These are phyloP conservation scores for Umbelopsis sp. DNA, from an alignment of 192 early-diverging fungal species.

Conservation along the genomic window DNA sequence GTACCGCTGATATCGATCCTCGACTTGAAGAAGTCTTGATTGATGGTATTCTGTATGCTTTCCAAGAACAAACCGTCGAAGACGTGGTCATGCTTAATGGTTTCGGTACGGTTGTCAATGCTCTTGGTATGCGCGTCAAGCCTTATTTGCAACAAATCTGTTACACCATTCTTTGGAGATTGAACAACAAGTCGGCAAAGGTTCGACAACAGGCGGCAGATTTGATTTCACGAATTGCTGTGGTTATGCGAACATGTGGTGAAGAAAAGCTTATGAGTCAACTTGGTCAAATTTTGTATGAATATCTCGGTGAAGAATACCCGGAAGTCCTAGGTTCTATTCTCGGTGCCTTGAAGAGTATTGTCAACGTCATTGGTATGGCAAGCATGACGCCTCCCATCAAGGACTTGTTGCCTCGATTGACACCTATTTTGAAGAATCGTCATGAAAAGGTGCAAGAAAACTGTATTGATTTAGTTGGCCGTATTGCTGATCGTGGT, in stretches of 20 bases:
- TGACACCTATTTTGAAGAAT: conserved; percentile 99
- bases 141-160: conserved; percentile 94
- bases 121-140: conserved; percentile 85
- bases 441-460: conserved; percentile 96
- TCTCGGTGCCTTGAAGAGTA: conserved; percentile 87
- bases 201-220: conserved; percentile 98
- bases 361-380: conserved; percentile 99
- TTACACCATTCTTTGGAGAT: conserved; percentile 92
- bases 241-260: conserved; percentile 91
- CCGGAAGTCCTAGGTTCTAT: conserved; percentile 98
- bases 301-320: conserved; percentile 99
- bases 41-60: conserved; percentile 96
- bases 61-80: conserved; percentile 98
- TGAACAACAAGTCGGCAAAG: conserved; percentile 96
- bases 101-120: conserved; percentile 93
- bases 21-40: conserved; percentile 94
- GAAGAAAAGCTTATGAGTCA: conserved; percentile 95
- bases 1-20: conserved; percentile 89
- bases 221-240: conserved; percentile 90
- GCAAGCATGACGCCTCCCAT: conserved; percentile 98
- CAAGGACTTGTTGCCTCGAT: conserved; percentile 91
- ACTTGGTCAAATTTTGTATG: conserved; percentile 91
- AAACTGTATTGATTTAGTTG: conserved; percentile 92
- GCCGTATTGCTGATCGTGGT: conserved; percentile 97
- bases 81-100: conserved; percentile 92